Base-by-base conservation (phyloP, 768 basidiomycete species). In the Suillus alpinus region DNA sequence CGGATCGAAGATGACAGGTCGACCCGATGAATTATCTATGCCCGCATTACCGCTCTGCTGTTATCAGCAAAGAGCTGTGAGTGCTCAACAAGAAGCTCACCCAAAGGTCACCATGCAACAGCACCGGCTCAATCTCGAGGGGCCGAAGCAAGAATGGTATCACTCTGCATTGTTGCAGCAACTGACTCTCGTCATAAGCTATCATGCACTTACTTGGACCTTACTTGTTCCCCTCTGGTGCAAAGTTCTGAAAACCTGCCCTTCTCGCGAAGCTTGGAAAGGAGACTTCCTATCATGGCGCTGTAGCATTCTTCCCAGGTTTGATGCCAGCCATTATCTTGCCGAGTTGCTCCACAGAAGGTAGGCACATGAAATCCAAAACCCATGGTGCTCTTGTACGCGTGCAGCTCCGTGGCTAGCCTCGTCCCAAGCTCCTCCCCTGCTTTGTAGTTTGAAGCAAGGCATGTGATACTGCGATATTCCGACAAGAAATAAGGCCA, bases 21-120 rank as follows among this genome's bases (percentile, higher is more conserved):
- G 71, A 5, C 81, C 83, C 6, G 78, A 84, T 26, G 60, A 57
- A 40, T 67, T 69, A 62, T 90, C 86, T 26, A 82, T 76, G 8
- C 91, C 90, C 3, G 80, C 84, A 69, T 92, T 92, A 7, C 91
- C 90, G 60, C 86, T 89, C 91, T 91, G 23, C 29, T 34, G 34
- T 43, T 36, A 65, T 53, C 32, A 29, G 14, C 9, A 55, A 44
- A 20, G 23, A 26, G n/a, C 23, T 43, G 58, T 59, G 51, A 44
- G 47, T 56, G 59, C 56, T 53, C 60, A 29, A 58, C 39, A 39
- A 59, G 41, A 37, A 32, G 43, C 46, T 18, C 71, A 88, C 90
- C 90, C 91, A 93, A 39, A 92, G 78, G 69, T 92, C 91, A 1
- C 91, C 91, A 63, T 93, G 91, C 10, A 92, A 69, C 23, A 92